Base-by-base conservation (phyloP, 257 asterid species). In the Capsicum chinense region DNA sequence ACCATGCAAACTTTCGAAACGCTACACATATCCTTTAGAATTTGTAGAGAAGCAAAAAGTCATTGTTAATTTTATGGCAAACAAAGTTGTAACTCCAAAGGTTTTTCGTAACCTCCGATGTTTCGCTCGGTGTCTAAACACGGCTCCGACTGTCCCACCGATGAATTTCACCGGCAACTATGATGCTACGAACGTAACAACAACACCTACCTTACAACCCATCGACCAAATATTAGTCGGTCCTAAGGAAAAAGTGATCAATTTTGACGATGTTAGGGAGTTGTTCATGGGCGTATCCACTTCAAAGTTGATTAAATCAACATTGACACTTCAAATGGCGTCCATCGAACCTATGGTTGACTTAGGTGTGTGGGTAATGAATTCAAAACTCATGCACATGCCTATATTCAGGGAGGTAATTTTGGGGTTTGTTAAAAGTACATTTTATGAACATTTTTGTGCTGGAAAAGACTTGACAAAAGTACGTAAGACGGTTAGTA, bases 371-470 rank as follows among this genome's bases (percentile, higher is more conserved):
- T 66, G 87, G 91, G 91, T 92, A 19, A 83, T 92, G 92, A 90
- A 83, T 6, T 94, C 97, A 7, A 47, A 81, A 35, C 87, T 90
- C 37, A 85, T 92, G 91, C 81, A 73, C 1, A 79, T 83, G 10
- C 94, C 93, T 2, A 15, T 89, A 3, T 39, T 88, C 70, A 85
- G 83, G 84, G 83, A 79, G 67, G 26, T 81, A 59, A 84, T 91
- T 8, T 9, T 92, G 63, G 92, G 84, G 0, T 37, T 82, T 9
- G 87, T 92, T 2, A 88, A 90, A 48, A 85, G 17, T n/a, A 87
- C 92, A 5, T 92, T 94, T 83, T 95, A 91, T 83, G 89, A 86
- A 14, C 98, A 95, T 19, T 96, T 96, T 58, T 94, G 97, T 82
- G 99, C 97, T 15, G 99, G 99, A 1, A 71, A 82, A 60, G 90